These are phyloP conservation scores for Botryotinia narcissicola DNA, from an alignment of 2,329 filamentous ascomycete species.

Conservation along the genomic window DNA sequence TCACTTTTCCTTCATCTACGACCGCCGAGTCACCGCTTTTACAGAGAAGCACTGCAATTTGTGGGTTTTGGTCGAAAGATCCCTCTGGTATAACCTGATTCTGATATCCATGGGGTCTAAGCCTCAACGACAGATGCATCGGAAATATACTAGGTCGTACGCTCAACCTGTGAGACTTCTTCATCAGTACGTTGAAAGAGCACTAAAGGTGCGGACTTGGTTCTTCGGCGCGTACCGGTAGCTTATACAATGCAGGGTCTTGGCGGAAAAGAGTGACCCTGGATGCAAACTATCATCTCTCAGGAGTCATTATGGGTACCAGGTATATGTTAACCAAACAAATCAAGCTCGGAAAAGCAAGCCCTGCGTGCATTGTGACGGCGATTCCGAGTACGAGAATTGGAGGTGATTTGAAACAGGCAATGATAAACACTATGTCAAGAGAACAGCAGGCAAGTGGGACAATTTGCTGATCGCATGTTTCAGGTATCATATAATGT, in stretches of 20 bases:
- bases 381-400: not conserved
- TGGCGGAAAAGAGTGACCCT: not conserved
- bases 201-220: not conserved
- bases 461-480: conserved; percentile 3
- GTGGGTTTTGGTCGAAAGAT: not conserved
- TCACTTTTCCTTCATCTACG: not conserved
- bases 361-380: not conserved
- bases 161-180: not conserved
- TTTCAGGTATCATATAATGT: not conserved
- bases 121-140: not conserved
- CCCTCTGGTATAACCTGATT: not conserved
- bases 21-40: not conserved
- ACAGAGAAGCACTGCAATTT: not conserved
- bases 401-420: not conserved
- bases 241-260: not conserved
- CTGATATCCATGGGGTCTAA: conserved; percentile 7
- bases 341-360: not conserved
- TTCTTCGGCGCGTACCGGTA: not conserved
- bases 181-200: not conserved
- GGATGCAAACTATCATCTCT: not conserved
- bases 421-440: not conserved
- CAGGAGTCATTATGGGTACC: not conserved
- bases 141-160: not conserved
- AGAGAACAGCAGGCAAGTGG: not conserved
- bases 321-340: not conserved